These are phyloP conservation scores for Euphorbia celastroides DNA, from an alignment of 441 rosid species.

Conservation along the genomic window DNA sequence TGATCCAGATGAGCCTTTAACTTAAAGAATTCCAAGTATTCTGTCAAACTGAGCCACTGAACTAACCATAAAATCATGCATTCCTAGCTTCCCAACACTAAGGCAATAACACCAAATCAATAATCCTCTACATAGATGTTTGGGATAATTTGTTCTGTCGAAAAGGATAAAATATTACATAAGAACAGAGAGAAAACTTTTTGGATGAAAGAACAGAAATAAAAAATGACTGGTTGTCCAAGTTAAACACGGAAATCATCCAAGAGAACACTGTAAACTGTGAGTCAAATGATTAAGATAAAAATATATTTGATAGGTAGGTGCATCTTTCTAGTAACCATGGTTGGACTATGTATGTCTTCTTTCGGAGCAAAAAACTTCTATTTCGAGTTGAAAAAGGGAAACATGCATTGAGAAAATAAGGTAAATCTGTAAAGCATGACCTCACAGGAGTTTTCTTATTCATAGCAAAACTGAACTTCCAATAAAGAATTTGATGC, in stretches of 20 bases:
- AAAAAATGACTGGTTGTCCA: neutral
- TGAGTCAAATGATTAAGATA: neutral
- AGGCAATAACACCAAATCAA: neutral
- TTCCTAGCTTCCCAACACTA: neutral
- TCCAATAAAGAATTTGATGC: constrained; percentile 18
- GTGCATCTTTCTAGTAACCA: neutral
- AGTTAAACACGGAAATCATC: neutral
- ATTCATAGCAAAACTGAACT: neutral
- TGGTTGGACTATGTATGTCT: neutral
- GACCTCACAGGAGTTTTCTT: neutral
- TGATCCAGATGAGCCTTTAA: neutral
- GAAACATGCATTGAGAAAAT: neutral
- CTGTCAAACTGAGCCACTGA: neutral
- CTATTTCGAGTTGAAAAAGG: neutral
- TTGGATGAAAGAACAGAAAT: neutral
- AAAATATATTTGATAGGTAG: neutral
- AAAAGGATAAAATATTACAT: neutral
- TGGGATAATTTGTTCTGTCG: too few species aligned
- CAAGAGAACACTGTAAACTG: neutral
- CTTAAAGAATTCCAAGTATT: neutral
- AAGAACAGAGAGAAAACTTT: neutral
- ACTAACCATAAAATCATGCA: neutral
- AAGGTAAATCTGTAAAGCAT: neutral
- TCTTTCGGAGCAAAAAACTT: neutral
- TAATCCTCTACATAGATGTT: too few species aligned